A percentile compares a stretch with the other conserved stretches of the same genome.
These are phyloP conservation scores for Suhomyces bolitotheri DNA, from an alignment of 1,139 yeast genomes.

Conservation along the genomic window DNA sequence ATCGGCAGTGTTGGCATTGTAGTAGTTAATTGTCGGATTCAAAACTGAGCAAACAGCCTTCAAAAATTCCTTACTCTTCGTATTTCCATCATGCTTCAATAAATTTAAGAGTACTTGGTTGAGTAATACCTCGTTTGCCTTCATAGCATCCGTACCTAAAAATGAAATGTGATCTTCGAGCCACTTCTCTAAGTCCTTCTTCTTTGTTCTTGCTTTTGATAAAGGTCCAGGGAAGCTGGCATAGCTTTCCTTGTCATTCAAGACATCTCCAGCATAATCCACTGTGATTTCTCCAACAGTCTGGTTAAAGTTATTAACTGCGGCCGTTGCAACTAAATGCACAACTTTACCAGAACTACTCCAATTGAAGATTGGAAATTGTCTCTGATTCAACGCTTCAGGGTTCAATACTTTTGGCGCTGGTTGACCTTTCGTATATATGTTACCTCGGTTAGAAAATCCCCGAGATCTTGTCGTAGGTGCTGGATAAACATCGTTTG, in stretches of 20 bases:
- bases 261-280: slow-evolving; percentile 18
- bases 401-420: slow-evolving; percentile 36
- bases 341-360: slow-evolving; percentile 42
- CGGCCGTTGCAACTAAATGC: slow-evolving; percentile 28
- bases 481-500: slow-evolving; percentile 5
- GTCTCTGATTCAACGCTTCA: slow-evolving; percentile 47
- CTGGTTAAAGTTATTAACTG: slow-evolving; percentile 15
- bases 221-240: slow-evolving; percentile 65
- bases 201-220: slow-evolving; percentile 53
- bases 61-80: slow-evolving; percentile 26
- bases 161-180: slow-evolving; percentile 28
- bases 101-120: slow-evolving; percentile 31
- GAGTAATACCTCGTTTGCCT: slow-evolving; percentile 31
- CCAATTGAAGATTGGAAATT: slow-evolving; percentile 81
- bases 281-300: slow-evolving; percentile 20
- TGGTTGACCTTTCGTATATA: slow-evolving; percentile 25
- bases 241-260: slow-evolving; percentile 23
- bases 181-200: slow-evolving; percentile 70
- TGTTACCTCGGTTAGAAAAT: slow-evolving; percentile 28
- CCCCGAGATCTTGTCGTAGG: slow-evolving; percentile 26
- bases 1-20: slow-evolving; percentile 7
- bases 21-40: slow-evolving; percentile 38
- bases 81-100: slow-evolving; percentile 34
- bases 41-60: slow-evolving; percentile 31
- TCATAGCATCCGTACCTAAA: slow-evolving; percentile 6